phyloP scores from a whole-genome alignment of 1,284 basidiomycete species.

The Sutorius eximius region DNA sequence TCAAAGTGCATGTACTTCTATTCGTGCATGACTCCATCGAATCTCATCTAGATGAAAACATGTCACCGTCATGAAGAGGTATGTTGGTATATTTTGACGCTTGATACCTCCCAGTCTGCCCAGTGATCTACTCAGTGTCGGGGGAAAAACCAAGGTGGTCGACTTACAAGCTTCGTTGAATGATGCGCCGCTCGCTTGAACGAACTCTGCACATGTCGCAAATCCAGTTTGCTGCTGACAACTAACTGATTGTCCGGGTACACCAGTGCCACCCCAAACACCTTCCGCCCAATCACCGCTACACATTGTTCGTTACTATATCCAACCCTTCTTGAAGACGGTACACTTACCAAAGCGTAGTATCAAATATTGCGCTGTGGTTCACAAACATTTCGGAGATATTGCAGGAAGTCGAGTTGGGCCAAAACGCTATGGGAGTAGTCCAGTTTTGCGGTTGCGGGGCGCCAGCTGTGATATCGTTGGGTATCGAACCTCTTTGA shows the following conservation, averaged over 20 bases:
- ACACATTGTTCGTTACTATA: conserved; percentile 8
- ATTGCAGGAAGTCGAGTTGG: conserved; percentile 63
- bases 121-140: conserved; percentile 7
- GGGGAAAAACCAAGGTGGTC: neutral
- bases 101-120: conserved; percentile 72
- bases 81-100: conserved; percentile 64
- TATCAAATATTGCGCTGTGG: conserved; percentile 79
- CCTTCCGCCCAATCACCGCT: conserved; percentile 87
- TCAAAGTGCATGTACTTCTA: conserved; percentile 16
- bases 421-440: conserved; percentile 75
- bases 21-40: conserved; percentile 9
- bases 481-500: conserved; percentile 66
- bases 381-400: conserved; percentile 74
- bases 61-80: conserved; percentile 20
- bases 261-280: conserved; percentile 69
- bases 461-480: conserved; percentile 65
- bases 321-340: conserved; percentile 11
- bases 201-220: conserved; percentile 74
- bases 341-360: conserved; percentile 67
- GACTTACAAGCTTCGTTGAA: conserved; percentile 79
- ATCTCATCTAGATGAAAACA: conserved; percentile 1
- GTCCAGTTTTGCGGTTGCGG: conserved; percentile 79
- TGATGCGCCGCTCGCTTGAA: conserved; percentile 66
- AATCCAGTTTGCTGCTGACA: conserved; percentile 83
- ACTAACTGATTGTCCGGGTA: conserved; percentile 77